Percentiles rank a stretch among this genome's conserved stretches.
Conservation (phyloP, 495 filamentous ascomycete species). For the Hypoxylon subgilvum region DNA sequence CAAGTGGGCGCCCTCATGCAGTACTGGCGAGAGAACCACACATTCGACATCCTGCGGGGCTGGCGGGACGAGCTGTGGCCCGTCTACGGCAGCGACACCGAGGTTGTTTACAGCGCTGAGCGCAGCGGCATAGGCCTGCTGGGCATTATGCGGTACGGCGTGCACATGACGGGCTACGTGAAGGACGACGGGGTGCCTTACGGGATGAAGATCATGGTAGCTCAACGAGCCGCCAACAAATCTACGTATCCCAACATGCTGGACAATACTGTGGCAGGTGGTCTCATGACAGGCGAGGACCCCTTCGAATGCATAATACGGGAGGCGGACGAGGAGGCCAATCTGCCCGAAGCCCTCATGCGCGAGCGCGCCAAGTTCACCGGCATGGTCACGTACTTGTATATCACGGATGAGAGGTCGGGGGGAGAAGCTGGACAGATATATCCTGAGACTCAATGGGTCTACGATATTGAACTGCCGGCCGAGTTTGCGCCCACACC, state of each 20-base stretch:
- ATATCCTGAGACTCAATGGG: constrained; percentile 90
- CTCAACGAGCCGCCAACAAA: constrained; percentile 74
- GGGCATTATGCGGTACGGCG: constrained; percentile 85
- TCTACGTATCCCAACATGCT: constrained; percentile 85
- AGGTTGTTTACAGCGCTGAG: constrained; percentile 78
- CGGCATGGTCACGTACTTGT: constrained; percentile 84
- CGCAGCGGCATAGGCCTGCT: constrained; percentile 79
- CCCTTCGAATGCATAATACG: constrained; percentile 81
- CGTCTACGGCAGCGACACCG: constrained; percentile 68
- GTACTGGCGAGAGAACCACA: constrained; percentile 66
- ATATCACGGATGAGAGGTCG: constrained; percentile 75
- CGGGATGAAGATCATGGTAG: constrained; percentile 82
- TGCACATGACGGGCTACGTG: constrained; percentile 84
- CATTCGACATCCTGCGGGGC: constrained; percentile 75
- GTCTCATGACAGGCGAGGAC: constrained; percentile 77
- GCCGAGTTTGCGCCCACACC: constrained; percentile 71
- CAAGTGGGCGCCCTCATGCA: constrained; percentile 63
- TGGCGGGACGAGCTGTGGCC: constrained; percentile 92
- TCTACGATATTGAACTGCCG: constrained; percentile 85
- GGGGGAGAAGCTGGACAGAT: constrained; percentile 87
- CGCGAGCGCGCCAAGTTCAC: constrained; percentile 59
- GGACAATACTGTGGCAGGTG: constrained; percentile 94
- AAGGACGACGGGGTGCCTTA: constrained; percentile 49
- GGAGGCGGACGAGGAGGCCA: constrained; percentile 88
- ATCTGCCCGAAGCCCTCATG: constrained; percentile 74